Conservation (phyloP, 148 eudicot species). For the Vaccinium myrtillus region DNA sequence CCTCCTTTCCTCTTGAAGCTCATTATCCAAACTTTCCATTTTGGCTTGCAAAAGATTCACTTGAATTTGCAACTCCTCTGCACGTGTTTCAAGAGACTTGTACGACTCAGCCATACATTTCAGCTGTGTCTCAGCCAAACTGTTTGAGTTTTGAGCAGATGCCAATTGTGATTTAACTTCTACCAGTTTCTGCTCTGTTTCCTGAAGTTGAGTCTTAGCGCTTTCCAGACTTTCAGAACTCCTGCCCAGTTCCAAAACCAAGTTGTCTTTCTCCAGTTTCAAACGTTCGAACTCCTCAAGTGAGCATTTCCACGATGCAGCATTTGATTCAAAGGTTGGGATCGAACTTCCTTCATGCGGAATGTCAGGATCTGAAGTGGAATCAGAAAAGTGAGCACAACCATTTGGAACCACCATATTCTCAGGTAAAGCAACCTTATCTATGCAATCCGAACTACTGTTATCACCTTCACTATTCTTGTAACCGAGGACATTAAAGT, state of each 20-base stretch:
- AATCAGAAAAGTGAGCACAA: conserved; percentile 64
- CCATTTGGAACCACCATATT: conserved; percentile 54
- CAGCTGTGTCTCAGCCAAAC: conserved; percentile 93
- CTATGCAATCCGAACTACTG: conserved; percentile 77
- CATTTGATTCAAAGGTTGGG: conserved; percentile 52
- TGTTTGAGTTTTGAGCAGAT: conserved; percentile 62
- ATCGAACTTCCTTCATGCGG: conserved; percentile 74
- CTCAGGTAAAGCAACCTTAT: conserved; percentile 88
- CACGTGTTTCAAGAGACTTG: conserved; percentile 73
- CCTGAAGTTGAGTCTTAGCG: conserved; percentile 54
- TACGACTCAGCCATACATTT: conserved; percentile 98
- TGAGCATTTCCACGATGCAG: conserved; percentile 50
- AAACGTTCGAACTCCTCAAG: conserved; percentile 67
- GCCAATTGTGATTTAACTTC: conserved; percentile 70
- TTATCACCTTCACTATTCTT: conserved; percentile 54
- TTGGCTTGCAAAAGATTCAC: conserved; percentile 50
- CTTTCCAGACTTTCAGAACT: conserved; percentile 60
- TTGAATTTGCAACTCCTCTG: conserved; percentile 69
- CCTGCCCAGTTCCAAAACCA: conserved; percentile 51
- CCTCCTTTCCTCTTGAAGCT: conserved; percentile 67
- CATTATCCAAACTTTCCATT: conserved; percentile 54
- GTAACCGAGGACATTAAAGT: conserved; percentile 54
- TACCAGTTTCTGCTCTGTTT: conserved; percentile 57
- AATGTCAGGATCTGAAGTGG: conserved; percentile 71
- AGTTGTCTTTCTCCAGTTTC: conserved; percentile 61